Percentiles rank a stretch among this genome's conserved stretches.
phyloP scores from a whole-genome alignment of 202 grass and related monocot genomes.

The Panicum virgatum region DNA sequence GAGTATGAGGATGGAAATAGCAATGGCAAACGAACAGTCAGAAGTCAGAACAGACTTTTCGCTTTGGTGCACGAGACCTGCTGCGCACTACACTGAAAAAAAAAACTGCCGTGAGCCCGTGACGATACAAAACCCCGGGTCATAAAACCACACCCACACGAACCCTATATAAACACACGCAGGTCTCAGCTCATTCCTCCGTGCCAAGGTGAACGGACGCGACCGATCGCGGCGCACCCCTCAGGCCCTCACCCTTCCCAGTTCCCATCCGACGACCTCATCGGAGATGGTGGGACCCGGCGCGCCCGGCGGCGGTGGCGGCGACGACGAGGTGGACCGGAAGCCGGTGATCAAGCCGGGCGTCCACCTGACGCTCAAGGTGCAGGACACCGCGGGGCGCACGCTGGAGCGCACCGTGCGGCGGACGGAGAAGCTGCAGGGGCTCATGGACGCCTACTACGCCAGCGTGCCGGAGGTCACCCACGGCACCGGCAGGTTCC shows the following conservation, averaged over 20 bases:
- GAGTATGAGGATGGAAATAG: too few species aligned
- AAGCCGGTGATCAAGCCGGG: slow-evolving; percentile 46
- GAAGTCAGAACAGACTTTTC: background rate
- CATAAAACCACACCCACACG: background rate
- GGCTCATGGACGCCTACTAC: slow-evolving; percentile 44
- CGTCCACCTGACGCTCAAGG: slow-evolving; percentile 43
- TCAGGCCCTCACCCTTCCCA: too few species aligned
- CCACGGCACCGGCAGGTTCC: slow-evolving; percentile 33
- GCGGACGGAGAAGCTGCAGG: slow-evolving; percentile 31
- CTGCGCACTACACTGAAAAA: background rate
- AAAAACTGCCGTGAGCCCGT: background rate
- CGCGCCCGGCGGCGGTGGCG: too few species aligned
- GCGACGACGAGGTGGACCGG: slow-evolving; percentile 3
- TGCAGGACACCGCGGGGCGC: slow-evolving; percentile 36
- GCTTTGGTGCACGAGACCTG: background rate
- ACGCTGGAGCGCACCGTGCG: slow-evolving; percentile 30
- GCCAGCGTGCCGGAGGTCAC: background rate
- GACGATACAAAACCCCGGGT: background rate
- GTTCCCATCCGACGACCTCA: background rate
- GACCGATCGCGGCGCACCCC: background rate
- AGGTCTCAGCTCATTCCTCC: background rate
- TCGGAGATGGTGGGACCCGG: background rate
- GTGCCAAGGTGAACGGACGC: background rate
- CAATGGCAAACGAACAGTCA: background rate
- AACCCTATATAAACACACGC: background rate